phyloP scores from a whole-genome alignment of 371 early-diverging fungal genomes.

The Mucor racemosus region DNA sequence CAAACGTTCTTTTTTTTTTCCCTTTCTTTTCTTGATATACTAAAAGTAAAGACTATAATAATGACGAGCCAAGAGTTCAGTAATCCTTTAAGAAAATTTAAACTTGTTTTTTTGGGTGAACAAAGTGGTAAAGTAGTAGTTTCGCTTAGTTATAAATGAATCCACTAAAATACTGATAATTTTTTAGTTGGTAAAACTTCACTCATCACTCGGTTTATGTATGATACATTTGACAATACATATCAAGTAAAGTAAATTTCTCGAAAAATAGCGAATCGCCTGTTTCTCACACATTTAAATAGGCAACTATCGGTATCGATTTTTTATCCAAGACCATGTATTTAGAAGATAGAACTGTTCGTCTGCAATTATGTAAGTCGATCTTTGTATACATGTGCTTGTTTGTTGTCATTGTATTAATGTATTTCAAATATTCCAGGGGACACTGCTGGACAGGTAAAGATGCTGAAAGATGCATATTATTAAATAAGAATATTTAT shows the following conservation, averaged over 20 bases:
- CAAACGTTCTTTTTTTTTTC: not conserved
- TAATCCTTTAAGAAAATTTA: constrained; percentile 86
- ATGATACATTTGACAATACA: constrained; percentile 95
- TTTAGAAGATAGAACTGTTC: constrained; percentile 92
- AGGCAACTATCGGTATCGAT: constrained; percentile 99
- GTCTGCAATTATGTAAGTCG: constrained; percentile 81
- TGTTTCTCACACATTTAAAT: not conserved
- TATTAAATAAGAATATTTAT: not conserved
- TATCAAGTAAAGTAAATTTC: constrained; percentile 71
- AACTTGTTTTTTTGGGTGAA: constrained; percentile 95
- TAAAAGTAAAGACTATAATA: not conserved
- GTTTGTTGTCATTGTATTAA: not conserved
- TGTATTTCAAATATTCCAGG: constrained; percentile 52
- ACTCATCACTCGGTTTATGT: constrained; percentile 97
- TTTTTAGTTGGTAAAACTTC: constrained; percentile 96
- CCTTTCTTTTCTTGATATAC: not conserved
- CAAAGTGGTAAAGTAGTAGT: constrained; percentile 79
- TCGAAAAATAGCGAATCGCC: not conserved
- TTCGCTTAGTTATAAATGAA: not conserved
- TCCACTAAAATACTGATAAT: too few relatives aligned
- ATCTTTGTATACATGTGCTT: not conserved
- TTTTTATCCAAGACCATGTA: constrained; percentile 99
- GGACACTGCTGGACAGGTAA: constrained; percentile 99
- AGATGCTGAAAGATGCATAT: not conserved
- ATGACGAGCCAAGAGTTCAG: constrained; percentile 48